Percentiles rank a stretch among this genome's conserved stretches.
phyloP scores from a whole-genome alignment of 768 basidiomycete species.

The Mycena rosella region DNA sequence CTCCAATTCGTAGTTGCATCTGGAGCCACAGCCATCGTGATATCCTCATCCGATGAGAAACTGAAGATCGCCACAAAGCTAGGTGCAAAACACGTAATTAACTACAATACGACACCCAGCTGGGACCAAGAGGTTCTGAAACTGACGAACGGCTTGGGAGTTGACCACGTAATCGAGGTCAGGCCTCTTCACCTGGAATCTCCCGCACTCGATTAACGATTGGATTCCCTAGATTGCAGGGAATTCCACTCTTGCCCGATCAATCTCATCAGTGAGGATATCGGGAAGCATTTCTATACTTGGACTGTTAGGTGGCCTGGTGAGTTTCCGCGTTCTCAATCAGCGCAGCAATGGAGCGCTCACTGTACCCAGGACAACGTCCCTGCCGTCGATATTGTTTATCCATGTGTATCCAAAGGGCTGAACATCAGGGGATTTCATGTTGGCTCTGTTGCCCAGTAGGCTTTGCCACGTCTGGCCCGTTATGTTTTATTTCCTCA shows the following conservation, averaged over 20 bases:
- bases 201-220: conserved; percentile 41
- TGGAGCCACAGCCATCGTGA: conserved; percentile 64
- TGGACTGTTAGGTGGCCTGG: not conserved
- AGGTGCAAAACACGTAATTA: too few relatives aligned
- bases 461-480: conserved; percentile 29
- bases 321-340: not conserved
- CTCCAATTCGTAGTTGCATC: conserved; percentile 62
- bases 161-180: conserved; percentile 42
- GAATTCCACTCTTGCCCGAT: conserved; percentile 51
- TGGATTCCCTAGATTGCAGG: conserved; percentile 59
- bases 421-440: conserved; percentile 57
- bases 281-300: not conserved
- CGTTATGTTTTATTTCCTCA: too few relatives aligned
- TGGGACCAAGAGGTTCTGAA: conserved; percentile 60
- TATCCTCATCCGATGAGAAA: conserved; percentile 65
- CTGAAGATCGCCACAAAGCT: conserved; percentile 54
- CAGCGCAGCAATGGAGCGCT: too few relatives aligned
- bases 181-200: conserved; percentile 1
- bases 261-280: conserved; percentile 33
- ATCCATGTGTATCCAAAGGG: conserved; percentile 26
- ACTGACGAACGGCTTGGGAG: conserved; percentile 43
- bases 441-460: conserved; percentile 57
- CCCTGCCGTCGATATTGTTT: not conserved
- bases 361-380: not conserved
- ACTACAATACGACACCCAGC: too few relatives aligned